Evolutionary conservation across 164 flowering plant species (phyloP).

Genomic region (Saururus chinensis): DNA sequence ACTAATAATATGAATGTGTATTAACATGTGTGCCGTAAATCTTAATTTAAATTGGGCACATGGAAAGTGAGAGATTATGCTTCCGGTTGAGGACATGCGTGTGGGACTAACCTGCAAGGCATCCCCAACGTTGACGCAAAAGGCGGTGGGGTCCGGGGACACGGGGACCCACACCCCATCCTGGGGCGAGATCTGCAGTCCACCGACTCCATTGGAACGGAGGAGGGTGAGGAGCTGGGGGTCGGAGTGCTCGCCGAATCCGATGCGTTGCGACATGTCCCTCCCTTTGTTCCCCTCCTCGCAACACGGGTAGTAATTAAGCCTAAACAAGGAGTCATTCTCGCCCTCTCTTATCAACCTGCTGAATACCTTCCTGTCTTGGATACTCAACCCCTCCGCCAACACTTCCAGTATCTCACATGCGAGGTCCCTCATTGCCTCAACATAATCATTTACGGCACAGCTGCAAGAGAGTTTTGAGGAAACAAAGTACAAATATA

Average conservation of each 20-base stretch:
- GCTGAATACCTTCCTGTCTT: constrained; percentile 38
- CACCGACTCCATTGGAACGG: constrained; percentile 52
- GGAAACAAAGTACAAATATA: neutral
- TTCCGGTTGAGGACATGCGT: too few species aligned
- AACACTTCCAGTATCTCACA: constrained; percentile 52
- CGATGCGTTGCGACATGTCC: constrained; percentile 27
- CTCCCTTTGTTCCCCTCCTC: constrained; percentile 5
- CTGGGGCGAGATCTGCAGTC: constrained; percentile 37
- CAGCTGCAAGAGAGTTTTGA: constrained; percentile 19
- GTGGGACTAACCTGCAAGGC: constrained; percentile 35
- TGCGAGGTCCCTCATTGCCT: constrained; percentile 37
- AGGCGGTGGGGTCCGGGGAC: constrained; percentile 43
- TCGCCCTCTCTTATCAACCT: constrained; percentile 44
- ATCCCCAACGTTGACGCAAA: constrained; percentile 60
- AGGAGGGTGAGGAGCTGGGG: constrained; percentile 61
- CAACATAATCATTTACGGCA: constrained; percentile 42
- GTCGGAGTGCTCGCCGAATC: constrained; percentile 68
- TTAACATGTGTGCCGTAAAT: too few species aligned
- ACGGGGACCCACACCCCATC: constrained; percentile 60
- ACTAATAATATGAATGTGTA: too few species aligned
- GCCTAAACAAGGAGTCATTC: constrained; percentile 60
- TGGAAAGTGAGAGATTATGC: too few species aligned
- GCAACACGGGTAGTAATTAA: constrained; percentile 69
- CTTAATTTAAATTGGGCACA: too few species aligned
- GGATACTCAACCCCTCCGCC: constrained; percentile 49